Evolutionary conservation across 495 filamentous ascomycete species (phyloP), one percentile per base, ranked within the genome.

Genomic region (Diplogelasinospora grovesii): DNA sequence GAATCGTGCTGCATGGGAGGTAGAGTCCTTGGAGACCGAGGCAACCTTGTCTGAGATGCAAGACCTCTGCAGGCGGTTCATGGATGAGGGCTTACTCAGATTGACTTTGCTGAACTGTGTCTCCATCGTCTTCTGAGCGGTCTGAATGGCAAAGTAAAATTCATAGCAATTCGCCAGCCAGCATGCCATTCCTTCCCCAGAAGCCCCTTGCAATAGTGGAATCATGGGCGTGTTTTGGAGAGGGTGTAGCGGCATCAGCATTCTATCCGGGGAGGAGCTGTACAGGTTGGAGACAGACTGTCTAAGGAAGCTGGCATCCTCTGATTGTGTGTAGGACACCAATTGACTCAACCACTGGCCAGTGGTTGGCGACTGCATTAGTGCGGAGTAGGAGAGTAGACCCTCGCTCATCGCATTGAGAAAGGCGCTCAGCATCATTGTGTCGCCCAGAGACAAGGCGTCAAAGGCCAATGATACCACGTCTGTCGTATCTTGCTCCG

Each of bases 61-160:
- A 8, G 85, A 88, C 35, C 83, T 65, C 59, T 89, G 81, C 13
- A 89, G 61, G 3, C 79, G 73, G 44, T 76, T 85, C 70, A 85
- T 71, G 32, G 77, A 66, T 6, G 75, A 77, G 19, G 80, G 71
- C 47, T 79, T 79, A 45, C 67, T 55, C 8, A 63, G 50, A 6
- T 55, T 54, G 32, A 63, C 49, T 5, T 43, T 57, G n/a, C 29
- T 37, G 5, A 63, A 52, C 35, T 74, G 60, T 4, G 39, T 22
- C 24, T 61, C 48, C 46, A 65, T 46, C 22, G 36, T 47, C 7
- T 45, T 44, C 35, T 57, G 36, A 20, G 58, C 56, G 32, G 32
- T 30, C 20, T 57, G 54, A n/a, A 76, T 51, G 4, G 73, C 68
- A n/a, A 70, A 34, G 34, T 66, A 62, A 14, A 75, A 23, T 22